These are phyloP conservation scores for Phaffomyces opuntiae DNA, from an alignment of 805 yeast species.

Conservation along the genomic window DNA sequence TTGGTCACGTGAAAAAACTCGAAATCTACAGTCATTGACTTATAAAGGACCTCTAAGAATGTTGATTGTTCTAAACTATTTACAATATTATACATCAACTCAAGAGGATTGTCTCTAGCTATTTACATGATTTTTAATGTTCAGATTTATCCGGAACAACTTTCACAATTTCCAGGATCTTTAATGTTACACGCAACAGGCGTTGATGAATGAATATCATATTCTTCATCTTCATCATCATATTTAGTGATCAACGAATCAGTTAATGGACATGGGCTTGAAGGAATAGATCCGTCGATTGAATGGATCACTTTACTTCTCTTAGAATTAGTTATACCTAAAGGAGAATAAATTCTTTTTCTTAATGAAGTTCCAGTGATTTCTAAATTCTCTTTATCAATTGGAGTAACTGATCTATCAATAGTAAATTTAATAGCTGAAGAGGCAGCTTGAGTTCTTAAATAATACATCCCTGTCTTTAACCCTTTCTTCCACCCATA, in stretches of 20 bases:
- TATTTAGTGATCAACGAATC: background rate
- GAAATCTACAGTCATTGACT: background rate
- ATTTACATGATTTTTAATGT: background rate
- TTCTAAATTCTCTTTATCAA: background rate
- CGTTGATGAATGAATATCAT: constrained; percentile 13
- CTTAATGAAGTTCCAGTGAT: background rate
- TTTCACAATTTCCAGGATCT: constrained; percentile 27
- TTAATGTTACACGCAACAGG: constrained; percentile 15
- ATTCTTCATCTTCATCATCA: background rate
- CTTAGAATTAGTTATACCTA: background rate
- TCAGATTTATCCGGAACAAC: constrained; percentile 29
- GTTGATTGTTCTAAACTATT: background rate
- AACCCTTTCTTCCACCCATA: constrained; percentile 98
- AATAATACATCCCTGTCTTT: constrained; percentile 97
- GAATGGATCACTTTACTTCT: background rate
- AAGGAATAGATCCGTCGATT: background rate
- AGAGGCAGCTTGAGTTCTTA: constrained; percentile 96
- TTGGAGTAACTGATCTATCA: constrained; percentile 38
- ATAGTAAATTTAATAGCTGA: constrained; percentile 92
- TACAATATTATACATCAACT: background rate
- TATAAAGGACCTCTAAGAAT: background rate
- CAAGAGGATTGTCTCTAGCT: background rate
- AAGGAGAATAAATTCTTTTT: background rate
- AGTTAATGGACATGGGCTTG: background rate
- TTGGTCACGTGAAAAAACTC: background rate